Conservation (phyloP, 352 stramenopile species). For the Phytopythium delawarense region DNA sequence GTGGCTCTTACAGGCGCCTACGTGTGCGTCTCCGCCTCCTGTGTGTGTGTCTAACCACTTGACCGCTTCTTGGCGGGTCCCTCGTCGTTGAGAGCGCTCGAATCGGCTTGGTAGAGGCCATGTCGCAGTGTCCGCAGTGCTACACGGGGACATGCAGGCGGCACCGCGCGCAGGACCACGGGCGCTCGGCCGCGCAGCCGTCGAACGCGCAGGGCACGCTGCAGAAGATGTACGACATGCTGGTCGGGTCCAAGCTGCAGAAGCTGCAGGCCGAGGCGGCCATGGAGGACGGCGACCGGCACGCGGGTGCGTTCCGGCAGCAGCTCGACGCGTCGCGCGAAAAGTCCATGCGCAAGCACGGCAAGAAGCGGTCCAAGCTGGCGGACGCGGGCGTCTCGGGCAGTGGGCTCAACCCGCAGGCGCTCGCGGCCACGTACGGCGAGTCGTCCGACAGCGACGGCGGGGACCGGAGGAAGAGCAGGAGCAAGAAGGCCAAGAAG, state of each 20-base stretch:
- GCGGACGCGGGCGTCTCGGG: conserved; percentile 15
- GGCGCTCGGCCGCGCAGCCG: conserved; percentile 45
- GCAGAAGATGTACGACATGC: conserved; percentile 75
- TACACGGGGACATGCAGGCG: conserved; percentile 73
- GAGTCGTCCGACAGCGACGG: conserved; percentile 24
- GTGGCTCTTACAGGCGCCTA: not conserved
- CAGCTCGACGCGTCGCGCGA: conserved; percentile 63
- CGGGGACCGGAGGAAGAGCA: conserved; percentile 8
- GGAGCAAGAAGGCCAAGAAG: conserved; percentile 38
- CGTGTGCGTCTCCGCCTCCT: not conserved
- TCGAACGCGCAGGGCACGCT: conserved; percentile 55
- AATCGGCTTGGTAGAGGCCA: conserved; percentile 7
- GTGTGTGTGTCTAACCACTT: not conserved
- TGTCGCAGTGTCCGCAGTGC: conserved; percentile 78
- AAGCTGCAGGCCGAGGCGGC: conserved; percentile 62
- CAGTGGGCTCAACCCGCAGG: conserved; percentile 69
- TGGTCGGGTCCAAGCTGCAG: conserved; percentile 63
- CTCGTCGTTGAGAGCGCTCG: no score
- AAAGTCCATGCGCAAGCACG: conserved; percentile 52
- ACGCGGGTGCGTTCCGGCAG: conserved; percentile 50
- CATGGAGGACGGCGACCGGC: conserved; percentile 30
- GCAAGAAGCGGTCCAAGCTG: conserved; percentile 32
- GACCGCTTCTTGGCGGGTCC: not conserved
- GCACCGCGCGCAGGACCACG: conserved; percentile 58
- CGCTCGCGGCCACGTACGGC: conserved; percentile 56